A percentile compares a stretch with the other conserved stretches of the same genome.
Evolutionary conservation across 176 grass and related monocot genomes (phyloP).

Genomic region (Carex myosuroides): DNA sequence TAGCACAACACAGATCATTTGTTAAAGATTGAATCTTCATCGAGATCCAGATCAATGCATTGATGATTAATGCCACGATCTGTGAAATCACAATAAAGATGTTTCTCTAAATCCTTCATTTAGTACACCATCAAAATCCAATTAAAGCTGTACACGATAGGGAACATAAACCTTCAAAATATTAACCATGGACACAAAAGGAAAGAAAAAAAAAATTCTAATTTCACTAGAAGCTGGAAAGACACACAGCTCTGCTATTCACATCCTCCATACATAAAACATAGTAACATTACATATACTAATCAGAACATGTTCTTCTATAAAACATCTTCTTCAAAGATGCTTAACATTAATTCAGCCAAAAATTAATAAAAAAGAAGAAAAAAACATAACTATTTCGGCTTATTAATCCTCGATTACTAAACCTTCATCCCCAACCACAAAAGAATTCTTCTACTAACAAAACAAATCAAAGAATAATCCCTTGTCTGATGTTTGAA

Average conservation of each 20-base stretch:
- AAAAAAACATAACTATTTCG: constrained; percentile 28
- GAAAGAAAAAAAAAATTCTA: neutral
- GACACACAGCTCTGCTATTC: neutral
- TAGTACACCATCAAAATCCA: neutral
- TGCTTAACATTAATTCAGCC: constrained; percentile 23
- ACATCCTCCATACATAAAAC: neutral
- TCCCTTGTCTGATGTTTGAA: constrained; percentile 21
- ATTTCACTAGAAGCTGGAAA: neutral
- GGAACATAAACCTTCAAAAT: neutral
- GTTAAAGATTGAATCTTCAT: neutral
- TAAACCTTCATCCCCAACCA: constrained; percentile 20
- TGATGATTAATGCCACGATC: neutral
- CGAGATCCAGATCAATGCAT: neutral
- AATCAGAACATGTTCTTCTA: constrained; percentile 25
- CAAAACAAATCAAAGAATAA: constrained; percentile 86
- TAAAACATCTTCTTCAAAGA: constrained; percentile 44
- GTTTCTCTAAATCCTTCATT: neutral
- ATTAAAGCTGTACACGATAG: neutral
- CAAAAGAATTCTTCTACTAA: constrained; percentile 37
- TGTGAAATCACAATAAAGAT: neutral
- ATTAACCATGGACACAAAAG: neutral
- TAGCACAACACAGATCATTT: neutral
- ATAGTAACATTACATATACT: constrained; percentile 17
- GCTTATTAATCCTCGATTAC: constrained; percentile 29
- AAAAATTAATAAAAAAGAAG: constrained; percentile 19